Evolutionary conservation across 495 filamentous ascomycete species (phyloP), one percentile per base, ranked within the genome.

Genomic region (Neurospora sp.): DNA sequence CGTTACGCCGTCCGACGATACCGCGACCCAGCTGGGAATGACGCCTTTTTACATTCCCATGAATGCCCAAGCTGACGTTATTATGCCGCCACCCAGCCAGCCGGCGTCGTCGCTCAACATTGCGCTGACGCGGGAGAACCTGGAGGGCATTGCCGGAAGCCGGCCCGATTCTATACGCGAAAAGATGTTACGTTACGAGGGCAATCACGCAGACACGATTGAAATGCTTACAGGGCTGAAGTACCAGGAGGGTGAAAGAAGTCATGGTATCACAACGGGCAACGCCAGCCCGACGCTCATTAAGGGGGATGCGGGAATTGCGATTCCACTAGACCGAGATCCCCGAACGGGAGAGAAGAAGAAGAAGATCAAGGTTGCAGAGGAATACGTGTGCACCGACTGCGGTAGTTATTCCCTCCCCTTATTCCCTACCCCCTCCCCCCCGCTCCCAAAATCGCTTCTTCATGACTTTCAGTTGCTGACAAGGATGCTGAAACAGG

Each of bases 341-440:
- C 87, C 81, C 10, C 86, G 84, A 54, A 89, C 89, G 36, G 89
- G 86, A 1, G 94, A 97, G 72, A 92, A 97, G 78, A 90, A 90
- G 82, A 96, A 97, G 83, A 94, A 97, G 79, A 82, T 93, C 42
- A 98, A 97, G 83, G 84, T 94, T 70, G 89, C 92, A 7, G 94
- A 96, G 76, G 96, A 98, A 84, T 97, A 98, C 81, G 92, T 97
- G 39, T 99, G 96, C 81, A 93, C 92, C 15, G 96, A 98, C 81
- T 99, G 96, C 83, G 96, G 95, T 82, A 81, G 62, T 75, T 66
- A 17, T 21, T 7, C 69, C 39, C 15, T 39, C 38, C 9, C 38
- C 24, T 28, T n/a, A 59, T 38, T 6, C 66, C 54, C 13, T 10
- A 0, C 24, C 62, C 62, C 38, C 38, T 15, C 7, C 40, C 31